Percentiles rank a stretch among this genome's conserved stretches.
phyloP scores from a whole-genome alignment of 257 asterid species.

The Agastache rugosa region DNA sequence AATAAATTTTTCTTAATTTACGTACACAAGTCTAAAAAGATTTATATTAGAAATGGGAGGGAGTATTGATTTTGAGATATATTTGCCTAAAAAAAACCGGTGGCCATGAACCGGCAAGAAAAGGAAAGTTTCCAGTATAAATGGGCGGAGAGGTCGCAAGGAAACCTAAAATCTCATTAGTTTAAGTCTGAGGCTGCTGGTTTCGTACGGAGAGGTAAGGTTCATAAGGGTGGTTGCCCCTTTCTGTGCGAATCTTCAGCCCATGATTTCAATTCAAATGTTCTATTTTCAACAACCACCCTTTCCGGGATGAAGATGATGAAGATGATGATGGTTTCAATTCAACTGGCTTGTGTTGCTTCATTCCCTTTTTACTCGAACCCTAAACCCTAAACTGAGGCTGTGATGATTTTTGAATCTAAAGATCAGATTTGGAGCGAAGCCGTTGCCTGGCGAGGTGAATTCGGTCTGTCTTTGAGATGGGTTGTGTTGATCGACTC shows the following conservation, averaged over 20 bases:
- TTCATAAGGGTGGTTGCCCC: constrained; percentile 40
- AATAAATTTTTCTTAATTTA: too few species aligned
- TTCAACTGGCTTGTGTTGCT: background rate
- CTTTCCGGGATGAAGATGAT: constrained; percentile 28
- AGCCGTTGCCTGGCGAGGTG: constrained; percentile 49
- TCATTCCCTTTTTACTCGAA: background rate
- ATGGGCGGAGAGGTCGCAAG: background rate
- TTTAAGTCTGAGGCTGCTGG: constrained; percentile 35
- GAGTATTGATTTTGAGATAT: too few species aligned
- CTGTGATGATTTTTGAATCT: constrained; percentile 41
- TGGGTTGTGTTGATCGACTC: background rate
- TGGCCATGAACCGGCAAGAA: background rate
- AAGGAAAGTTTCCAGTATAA: background rate
- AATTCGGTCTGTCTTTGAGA: constrained; percentile 34
- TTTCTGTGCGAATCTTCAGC: constrained; percentile 26
- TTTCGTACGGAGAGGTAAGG: constrained; percentile 18
- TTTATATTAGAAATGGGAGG: too few species aligned
- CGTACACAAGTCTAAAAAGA: too few species aligned
- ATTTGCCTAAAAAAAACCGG: background rate
- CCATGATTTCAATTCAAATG: constrained; percentile 18
- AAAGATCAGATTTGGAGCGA: constrained; percentile 44
- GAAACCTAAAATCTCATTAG: constrained; percentile 34
- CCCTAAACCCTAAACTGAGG: constrained; percentile 39
- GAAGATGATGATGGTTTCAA: constrained; percentile 5
- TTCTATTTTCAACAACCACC: constrained; percentile 30